phyloP scores from a whole-genome alignment of 331 rosid species.

The Rosa hybrid region DNA sequence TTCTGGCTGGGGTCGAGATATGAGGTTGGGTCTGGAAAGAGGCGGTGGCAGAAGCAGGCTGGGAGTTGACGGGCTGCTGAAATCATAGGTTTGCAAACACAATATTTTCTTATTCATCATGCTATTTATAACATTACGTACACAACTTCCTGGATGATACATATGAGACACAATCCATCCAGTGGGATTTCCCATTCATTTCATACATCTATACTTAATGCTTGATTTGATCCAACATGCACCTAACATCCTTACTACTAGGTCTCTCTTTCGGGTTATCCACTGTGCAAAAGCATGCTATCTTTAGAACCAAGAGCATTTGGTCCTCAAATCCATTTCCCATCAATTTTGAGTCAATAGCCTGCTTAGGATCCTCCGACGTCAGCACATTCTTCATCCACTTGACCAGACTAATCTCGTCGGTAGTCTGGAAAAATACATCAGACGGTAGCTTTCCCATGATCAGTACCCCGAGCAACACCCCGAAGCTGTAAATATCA shows the following conservation, averaged over 20 bases:
- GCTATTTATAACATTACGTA: too few species aligned
- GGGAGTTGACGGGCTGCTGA: too few species aligned
- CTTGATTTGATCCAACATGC: constrained; percentile 77
- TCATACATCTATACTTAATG: constrained; percentile 30
- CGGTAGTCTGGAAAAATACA: constrained; percentile 56
- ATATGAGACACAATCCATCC: not conserved
- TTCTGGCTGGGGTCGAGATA: too few species aligned
- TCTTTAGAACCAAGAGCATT: constrained; percentile 84
- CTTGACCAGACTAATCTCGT: constrained; percentile 78
- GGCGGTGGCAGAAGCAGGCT: too few species aligned
- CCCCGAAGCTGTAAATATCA: constrained; percentile 86
- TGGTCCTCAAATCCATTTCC: constrained; percentile 82
- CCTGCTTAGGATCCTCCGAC: constrained; percentile 61
- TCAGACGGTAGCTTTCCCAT: constrained; percentile 83
- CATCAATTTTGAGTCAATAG: constrained; percentile 54
- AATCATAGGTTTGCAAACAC: too few species aligned
- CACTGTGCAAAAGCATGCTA: constrained; percentile 85
- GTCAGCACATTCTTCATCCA: constrained; percentile 71
- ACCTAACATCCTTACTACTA: constrained; percentile 78
- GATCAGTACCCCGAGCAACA: constrained; percentile 73
- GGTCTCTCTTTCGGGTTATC: constrained; percentile 91
- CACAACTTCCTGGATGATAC: not conserved
- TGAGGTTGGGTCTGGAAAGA: too few species aligned
- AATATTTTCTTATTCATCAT: not conserved
- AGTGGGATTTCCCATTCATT: constrained; percentile 5